Percentiles rank a stretch among this genome's conserved stretches.
phyloP scores from a whole-genome alignment of 208 protist genomes.

The Trypanosoma vivax region DNA sequence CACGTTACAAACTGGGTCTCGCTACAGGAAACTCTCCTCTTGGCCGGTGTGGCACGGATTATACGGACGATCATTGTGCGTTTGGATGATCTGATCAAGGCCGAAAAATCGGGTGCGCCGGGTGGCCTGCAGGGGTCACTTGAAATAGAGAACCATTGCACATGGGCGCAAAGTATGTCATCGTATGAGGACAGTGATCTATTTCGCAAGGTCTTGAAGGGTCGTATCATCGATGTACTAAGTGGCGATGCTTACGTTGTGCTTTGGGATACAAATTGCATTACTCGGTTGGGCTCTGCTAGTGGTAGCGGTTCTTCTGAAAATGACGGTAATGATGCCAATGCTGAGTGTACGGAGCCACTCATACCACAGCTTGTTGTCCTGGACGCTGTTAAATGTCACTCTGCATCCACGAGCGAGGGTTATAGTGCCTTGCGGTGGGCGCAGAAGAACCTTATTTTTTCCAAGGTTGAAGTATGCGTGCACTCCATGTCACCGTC shows the following conservation, averaged over 20 bases:
- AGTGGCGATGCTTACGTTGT: conserved; percentile 51
- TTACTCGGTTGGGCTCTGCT: neutral
- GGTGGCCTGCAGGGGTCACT: no score
- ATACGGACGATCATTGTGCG: conserved; percentile 27
- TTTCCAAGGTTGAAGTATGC: conserved; percentile 26
- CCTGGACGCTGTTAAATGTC: conserved; percentile 40
- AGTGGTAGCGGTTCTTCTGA: neutral
- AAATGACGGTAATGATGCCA: neutral
- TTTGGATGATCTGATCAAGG: conserved; percentile 17
- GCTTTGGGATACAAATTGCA: conserved; percentile 16
- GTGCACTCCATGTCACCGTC: conserved; percentile 36
- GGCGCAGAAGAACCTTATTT: conserved; percentile 35
- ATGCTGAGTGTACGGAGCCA: neutral
- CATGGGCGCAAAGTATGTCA: conserved; percentile 21
- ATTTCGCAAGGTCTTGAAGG: conserved; percentile 14
- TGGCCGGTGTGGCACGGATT: conserved; percentile 30
- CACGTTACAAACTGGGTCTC: conserved; percentile 26
- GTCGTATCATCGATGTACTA: conserved; percentile 40
- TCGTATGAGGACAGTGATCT: conserved; percentile 10
- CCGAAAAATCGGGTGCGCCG: conserved; percentile 6
- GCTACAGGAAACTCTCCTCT: conserved; percentile 40
- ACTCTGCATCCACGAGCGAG: conserved; percentile 13
- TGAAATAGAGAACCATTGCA: neutral
- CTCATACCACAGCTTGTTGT: conserved; percentile 25
- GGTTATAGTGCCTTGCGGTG: conserved; percentile 39